Percentiles rank a stretch among this genome's conserved stretches.
phyloP scores from a whole-genome alignment of 495 filamentous ascomycete species.

The Penicillium malachiteum region DNA sequence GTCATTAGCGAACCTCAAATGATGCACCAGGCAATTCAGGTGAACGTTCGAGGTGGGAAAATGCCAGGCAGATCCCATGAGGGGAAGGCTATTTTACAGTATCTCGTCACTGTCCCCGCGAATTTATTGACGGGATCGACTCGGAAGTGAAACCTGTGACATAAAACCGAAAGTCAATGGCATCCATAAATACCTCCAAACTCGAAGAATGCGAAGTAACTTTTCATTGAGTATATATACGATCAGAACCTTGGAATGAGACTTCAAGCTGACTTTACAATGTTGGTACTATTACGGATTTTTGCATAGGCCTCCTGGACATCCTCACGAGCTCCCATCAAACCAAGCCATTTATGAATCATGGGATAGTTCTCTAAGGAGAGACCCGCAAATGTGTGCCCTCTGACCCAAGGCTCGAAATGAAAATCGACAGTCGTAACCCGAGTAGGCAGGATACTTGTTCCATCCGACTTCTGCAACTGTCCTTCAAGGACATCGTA shows the following conservation, averaged over 20 bases:
- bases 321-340: slow-evolving; percentile 28
- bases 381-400: slow-evolving; percentile 39
- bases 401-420: slow-evolving; percentile 47
- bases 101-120: slow-evolving; percentile 8
- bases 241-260: no score
- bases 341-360: slow-evolving; percentile 26
- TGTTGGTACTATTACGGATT: slow-evolving; percentile 4
- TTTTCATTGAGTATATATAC: no score
- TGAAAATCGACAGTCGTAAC: slow-evolving; percentile 43
- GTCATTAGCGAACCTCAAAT: slow-evolving; percentile 43
- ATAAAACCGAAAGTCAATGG: no score
- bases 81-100: slow-evolving; percentile 11
- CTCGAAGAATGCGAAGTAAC: no score
- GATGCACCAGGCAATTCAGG: slow-evolving; percentile 51
- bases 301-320: slow-evolving; percentile 30
- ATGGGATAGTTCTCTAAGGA: slow-evolving; percentile 40
- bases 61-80: slow-evolving; percentile 31
- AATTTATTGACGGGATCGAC: slow-evolving; percentile 2
- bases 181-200: no score
- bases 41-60: slow-evolving; percentile 50
- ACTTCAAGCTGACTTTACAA: neutral
- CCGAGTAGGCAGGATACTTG: slow-evolving; percentile 35
- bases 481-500: slow-evolving; percentile 44
- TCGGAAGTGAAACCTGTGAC: neutral
- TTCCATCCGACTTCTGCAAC: slow-evolving; percentile 36